Conservation (phyloP, 768 basidiomycete genomes). For the Tricholoma sp. region DNA sequence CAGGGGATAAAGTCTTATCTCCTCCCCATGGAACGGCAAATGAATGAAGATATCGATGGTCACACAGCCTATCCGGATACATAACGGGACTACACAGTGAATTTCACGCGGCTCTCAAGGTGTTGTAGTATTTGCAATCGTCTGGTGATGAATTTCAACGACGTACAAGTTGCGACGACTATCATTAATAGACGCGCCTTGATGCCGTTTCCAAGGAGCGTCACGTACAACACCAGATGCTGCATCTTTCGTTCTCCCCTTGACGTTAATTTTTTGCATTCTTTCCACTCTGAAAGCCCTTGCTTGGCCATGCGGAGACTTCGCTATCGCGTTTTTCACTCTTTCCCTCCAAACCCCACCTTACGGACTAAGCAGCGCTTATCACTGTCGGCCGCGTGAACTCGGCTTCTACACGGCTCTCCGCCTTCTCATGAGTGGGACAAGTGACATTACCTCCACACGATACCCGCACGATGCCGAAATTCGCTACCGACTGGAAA, state of each 20-base stretch:
- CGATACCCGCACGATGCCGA: conserved; percentile 29
- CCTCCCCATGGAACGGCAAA: conserved; percentile 10
- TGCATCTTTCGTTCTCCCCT: conserved; percentile 23
- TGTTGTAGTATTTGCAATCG: conserved; percentile 21
- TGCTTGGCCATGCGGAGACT: conserved; percentile 24
- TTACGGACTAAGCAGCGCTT: conserved; percentile 21
- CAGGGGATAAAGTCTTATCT: conserved; percentile 19
- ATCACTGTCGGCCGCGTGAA: conserved; percentile 32
- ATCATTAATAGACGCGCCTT: conserved; percentile 4
- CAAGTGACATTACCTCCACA: conserved; percentile 24
- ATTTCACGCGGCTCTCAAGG: conserved; percentile 20
- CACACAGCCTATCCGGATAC: no score
- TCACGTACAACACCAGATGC: neutral
- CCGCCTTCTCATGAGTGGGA: conserved; percentile 27
- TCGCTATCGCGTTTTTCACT: conserved; percentile 23
- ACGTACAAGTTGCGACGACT: conserved; percentile 14
- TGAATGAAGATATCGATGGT: neutral
- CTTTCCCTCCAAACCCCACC: conserved; percentile 20
- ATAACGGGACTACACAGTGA: conserved; percentile 10
- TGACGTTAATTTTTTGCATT: conserved; percentile 10
- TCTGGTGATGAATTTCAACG: conserved; percentile 8
- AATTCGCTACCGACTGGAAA: conserved; percentile 20
- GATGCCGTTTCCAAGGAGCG: neutral
- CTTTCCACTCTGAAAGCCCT: conserved; percentile 17
- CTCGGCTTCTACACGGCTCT: conserved; percentile 26